Base-by-base conservation (phyloP, 768 basidiomycete species). In the Cyclocybe aegerita region DNA sequence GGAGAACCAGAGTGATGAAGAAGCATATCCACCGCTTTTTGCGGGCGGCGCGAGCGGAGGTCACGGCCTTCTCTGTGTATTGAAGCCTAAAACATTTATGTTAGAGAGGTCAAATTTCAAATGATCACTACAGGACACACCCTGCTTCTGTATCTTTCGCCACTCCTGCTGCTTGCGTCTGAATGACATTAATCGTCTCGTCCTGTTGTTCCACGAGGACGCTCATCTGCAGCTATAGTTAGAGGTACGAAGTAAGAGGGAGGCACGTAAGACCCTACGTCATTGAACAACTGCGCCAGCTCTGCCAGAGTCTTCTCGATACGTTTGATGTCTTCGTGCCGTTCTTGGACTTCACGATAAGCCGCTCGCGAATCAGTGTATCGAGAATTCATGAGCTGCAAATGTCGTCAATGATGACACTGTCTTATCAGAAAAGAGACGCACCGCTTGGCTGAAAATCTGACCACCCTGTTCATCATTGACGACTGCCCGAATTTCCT, bases 21-120 rank as follows among this genome's bases (percentile, higher is more conserved):
- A 96, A 96, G 73, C 95, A 98, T 66, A 96, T 95, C 93, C 94
- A 97, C 61, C 94, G 85, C 80, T 96, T 98, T 70, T 87, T 92
- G 53, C 96, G 85, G 15, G 96, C 96, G 31, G 87, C 81, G 30
- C 89, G 80, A 15, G 96, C 96, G 34, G 88, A 92, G 34, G 71
- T 75, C 46, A 98, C 89, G 6, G 95, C 96, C 62, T 89, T 90
- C 41, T 88, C 83, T 1, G 93, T 91, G 65, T 97, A 89, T 54
- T 79, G 74, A 45, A 93, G 70, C 53, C 94, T 97, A 39, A 17
- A 52, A 58, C 51, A 57, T 46, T 52, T 36, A 41, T 39, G n/a
- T n/a, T n/a, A n/a, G 34, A 34, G 9, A 33, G 29, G 5, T 8
- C 11, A 44, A 30, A 36, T 16, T 33, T 49, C 31, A 47, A 11